A percentile compares a stretch with the other conserved stretches of the same genome.
These are phyloP conservation scores for Neofusicoccum ribis DNA, from an alignment of 2,329 filamentous ascomycete species.

Conservation along the genomic window DNA sequence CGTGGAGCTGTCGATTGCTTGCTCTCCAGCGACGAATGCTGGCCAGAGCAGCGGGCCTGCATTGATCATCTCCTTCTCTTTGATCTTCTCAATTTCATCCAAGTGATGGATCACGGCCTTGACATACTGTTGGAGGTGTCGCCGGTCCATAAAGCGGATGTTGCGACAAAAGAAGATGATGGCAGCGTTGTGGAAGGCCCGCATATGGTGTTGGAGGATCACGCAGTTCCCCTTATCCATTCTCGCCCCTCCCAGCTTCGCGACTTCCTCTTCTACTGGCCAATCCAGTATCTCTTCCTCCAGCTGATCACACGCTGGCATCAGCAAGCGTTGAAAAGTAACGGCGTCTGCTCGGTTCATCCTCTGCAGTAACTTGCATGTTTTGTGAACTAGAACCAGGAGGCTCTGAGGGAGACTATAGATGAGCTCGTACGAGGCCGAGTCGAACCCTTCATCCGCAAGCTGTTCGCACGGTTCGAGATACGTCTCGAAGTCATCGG, in stretches of 20 bases:
- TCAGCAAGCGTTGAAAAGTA: background rate
- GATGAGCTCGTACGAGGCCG: background rate
- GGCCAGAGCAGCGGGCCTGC: background rate
- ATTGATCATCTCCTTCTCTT: background rate
- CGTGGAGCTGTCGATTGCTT: background rate
- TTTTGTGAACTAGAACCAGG: background rate
- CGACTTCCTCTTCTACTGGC: background rate
- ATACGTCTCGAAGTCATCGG: background rate
- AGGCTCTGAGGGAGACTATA: background rate
- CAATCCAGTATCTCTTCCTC: background rate
- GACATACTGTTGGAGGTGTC: background rate
- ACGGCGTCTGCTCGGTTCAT: background rate
- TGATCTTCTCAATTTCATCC: background rate
- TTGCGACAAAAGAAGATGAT: background rate
- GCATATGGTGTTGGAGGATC: background rate
- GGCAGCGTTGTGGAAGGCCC: background rate
- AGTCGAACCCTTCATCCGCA: background rate
- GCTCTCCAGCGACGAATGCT: background rate
- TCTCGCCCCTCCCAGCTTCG: background rate
- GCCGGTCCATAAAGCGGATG: background rate
- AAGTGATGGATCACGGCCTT: background rate
- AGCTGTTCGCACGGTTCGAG: background rate
- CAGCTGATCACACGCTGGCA: background rate
- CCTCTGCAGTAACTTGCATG: background rate
- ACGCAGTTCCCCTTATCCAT: background rate